These are phyloP conservation scores for Pholiota conissans DNA, from an alignment of 768 basidiomycete genomes.

Conservation along the genomic window DNA sequence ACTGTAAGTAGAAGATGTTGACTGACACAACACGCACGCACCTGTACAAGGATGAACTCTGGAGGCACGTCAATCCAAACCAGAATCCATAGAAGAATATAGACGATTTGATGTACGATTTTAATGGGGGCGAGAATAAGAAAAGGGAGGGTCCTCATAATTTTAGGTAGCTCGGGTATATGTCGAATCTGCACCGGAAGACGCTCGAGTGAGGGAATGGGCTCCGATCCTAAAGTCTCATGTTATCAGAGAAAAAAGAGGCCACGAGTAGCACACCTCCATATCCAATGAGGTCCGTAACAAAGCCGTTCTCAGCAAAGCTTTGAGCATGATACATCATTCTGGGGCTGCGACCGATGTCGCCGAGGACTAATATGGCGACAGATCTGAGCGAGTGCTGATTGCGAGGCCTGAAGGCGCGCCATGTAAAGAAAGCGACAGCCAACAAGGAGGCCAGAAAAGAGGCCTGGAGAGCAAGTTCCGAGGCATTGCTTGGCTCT, in stretches of 20 bases:
- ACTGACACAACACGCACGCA: slow-evolving; percentile 32
- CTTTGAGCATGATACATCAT: slow-evolving; percentile 99
- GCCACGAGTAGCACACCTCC: slow-evolving; percentile 49
- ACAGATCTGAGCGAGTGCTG: slow-evolving; percentile 61
- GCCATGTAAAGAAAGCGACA: slow-evolving; percentile 28
- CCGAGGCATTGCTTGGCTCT: slow-evolving; percentile 1
- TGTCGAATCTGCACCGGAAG: slow-evolving; percentile 67
- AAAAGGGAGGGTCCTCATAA: slow-evolving; percentile 59
- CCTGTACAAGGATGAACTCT: slow-evolving; percentile 89
- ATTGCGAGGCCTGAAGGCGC: slow-evolving; percentile 34
- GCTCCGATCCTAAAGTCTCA: slow-evolving; percentile 62
- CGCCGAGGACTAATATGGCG: slow-evolving; percentile 91
- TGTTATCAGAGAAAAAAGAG: background rate
- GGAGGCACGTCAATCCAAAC: slow-evolving; percentile 65
- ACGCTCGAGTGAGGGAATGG: slow-evolving; percentile 69
- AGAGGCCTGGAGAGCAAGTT: slow-evolving; percentile 8
- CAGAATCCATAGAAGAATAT: slow-evolving; percentile 63
- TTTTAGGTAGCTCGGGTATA: slow-evolving; percentile 61
- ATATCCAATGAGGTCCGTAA: slow-evolving; percentile 84
- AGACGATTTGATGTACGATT: slow-evolving; percentile 65
- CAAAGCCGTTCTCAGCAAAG: slow-evolving; percentile 77
- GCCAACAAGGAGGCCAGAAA: slow-evolving; percentile 20
- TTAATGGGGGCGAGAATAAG: slow-evolving; percentile 79
- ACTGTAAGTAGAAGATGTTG: background rate
- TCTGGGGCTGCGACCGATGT: slow-evolving; percentile 92